A percentile compares a stretch with the other conserved stretches of the same genome.
phyloP scores from a whole-genome alignment of 129 eudicot genomes.

The Solidago caesia region DNA sequence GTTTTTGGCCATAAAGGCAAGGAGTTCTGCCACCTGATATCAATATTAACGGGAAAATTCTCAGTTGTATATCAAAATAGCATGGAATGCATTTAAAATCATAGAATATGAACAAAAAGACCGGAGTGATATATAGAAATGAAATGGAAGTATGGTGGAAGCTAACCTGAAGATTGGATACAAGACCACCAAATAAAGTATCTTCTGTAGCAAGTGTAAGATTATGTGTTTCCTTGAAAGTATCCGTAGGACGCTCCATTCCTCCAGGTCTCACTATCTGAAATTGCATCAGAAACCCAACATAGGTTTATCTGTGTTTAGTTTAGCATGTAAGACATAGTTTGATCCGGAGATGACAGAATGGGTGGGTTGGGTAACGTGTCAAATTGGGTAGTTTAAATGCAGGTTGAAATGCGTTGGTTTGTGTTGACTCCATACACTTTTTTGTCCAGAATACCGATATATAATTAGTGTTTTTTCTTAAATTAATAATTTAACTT shows the following conservation, averaged over 20 bases:
- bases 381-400: not conserved
- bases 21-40: conserved; percentile 87
- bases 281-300: conserved; percentile 16
- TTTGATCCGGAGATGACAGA: conserved; percentile 12
- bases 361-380: conserved; percentile 7
- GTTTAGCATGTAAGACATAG: conserved; percentile 9
- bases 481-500: not conserved
- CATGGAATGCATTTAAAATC: not conserved
- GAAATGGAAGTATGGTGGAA: conserved; percentile 26
- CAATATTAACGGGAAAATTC: not conserved
- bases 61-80: not conserved
- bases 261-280: conserved; percentile 99
- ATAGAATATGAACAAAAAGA: conserved; percentile 8
- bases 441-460: not conserved
- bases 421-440: not conserved
- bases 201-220: conserved; percentile 69
- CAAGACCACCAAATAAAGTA: conserved; percentile 92
- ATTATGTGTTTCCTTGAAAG: conserved; percentile 93
- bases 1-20: conserved; percentile 84
- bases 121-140: not conserved
- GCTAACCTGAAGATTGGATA: conserved; percentile 87
- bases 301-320: not conserved
- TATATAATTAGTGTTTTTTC: not conserved
- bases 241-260: conserved; percentile 97
- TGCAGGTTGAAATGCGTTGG: not conserved